Evolutionary conservation across 1,139 yeast genomes (phyloP), one percentile per base, ranked within the genome.

Genomic region (Candida tropicalis): DNA sequence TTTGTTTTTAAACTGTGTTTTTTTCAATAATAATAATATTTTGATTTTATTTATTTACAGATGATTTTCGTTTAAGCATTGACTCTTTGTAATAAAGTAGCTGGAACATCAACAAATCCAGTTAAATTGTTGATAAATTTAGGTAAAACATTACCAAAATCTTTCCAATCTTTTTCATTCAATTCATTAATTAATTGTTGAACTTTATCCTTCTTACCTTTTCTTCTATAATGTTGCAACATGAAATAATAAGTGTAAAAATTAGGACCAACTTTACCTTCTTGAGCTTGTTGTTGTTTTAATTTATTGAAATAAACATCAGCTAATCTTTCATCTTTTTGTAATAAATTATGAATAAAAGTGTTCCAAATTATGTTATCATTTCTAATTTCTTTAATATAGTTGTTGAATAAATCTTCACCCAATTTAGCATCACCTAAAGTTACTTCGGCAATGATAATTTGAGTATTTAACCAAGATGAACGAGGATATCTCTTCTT

Each of bases 381-480:
- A 44, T 62, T 62, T 24, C 55, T 48, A 34, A 60, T 51, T 15
- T 51, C 47, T 39, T 60, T 53, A 34, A 73, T 57, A 54, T 76
- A 76, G 47, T 69, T 64, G 12, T 69, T 60, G 57, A 84, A 82
- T 42, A 76, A 64, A 5, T 57, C 54, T 49, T 75, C 68, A 0
- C 87, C 93, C 9, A 60, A 60, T 2, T 59, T 63, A 18, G 73
- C 52, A 35, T 73, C 71, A 5, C 88, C 88, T 39, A 58, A 55
- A 26, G 66, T 64, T 43, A 83, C 62, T 60, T 84, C 89, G 26
- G 78, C 81, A 41, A 75, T 72, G 45, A 86, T 70, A 67, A 86
- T 71, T 1, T 86, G 65, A 11, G 85, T 75, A 55, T 79, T 73
- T 10, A 84, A 67, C 51, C 62, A 58, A 56, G 75, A 43, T 59